Evolutionary conservation across 2,329 filamentous ascomycete genomes (phyloP).

Genomic region (Botrytis medusae): DNA sequence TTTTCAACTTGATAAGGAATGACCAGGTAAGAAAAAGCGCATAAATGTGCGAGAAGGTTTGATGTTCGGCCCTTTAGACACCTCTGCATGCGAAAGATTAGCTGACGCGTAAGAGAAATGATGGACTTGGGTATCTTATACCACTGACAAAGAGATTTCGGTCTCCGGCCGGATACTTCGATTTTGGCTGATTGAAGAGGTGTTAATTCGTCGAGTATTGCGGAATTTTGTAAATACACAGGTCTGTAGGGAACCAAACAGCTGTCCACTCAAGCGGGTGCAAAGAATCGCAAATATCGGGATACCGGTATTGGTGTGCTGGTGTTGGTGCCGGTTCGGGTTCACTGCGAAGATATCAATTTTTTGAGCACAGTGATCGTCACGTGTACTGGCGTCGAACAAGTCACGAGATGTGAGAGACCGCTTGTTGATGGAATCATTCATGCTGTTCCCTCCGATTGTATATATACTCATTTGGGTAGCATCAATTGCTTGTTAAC

Average conservation of each 20-base stretch:
- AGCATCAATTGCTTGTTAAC: no score
- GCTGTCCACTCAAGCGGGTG: background rate
- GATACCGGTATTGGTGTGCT: background rate
- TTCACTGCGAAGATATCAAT: background rate
- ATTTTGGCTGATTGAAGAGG: background rate
- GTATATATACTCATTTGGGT: background rate
- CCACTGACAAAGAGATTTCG: background rate
- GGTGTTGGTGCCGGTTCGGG: background rate
- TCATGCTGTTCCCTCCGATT: background rate
- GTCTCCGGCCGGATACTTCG: background rate
- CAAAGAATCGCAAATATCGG: background rate
- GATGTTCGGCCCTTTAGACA: background rate
- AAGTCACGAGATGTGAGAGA: background rate
- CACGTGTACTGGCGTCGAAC: background rate
- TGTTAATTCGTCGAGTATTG: background rate
- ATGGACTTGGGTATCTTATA: background rate
- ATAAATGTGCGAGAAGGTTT: background rate
- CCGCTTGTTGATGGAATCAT: background rate
- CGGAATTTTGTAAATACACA: background rate
- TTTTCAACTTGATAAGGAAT: constrained; percentile 4
- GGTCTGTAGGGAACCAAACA: background rate
- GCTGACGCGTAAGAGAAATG: background rate
- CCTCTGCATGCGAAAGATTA: background rate
- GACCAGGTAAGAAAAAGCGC: background rate
- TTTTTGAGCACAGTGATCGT: background rate